phyloP scores from a whole-genome alignment of 768 basidiomycete species.

The Brasilioporus rufonigricans region DNA sequence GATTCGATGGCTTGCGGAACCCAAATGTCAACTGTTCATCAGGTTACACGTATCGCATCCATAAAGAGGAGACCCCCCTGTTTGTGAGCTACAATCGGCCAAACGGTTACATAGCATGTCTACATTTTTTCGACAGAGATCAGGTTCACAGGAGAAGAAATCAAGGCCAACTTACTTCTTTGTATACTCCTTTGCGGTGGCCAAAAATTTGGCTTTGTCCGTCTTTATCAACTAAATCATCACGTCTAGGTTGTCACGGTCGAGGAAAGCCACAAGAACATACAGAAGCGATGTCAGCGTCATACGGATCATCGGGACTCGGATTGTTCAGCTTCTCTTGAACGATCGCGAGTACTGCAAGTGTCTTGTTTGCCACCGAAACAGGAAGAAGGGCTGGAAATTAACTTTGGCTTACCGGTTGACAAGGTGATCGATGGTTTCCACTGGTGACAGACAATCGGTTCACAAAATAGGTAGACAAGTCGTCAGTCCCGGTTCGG shows the following conservation, averaged over 20 bases:
- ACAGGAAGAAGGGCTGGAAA: background rate
- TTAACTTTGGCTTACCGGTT: slow-evolving; percentile 46
- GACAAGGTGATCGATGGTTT: slow-evolving; percentile 77
- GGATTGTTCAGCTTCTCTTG: slow-evolving; percentile 89
- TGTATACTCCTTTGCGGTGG: slow-evolving; percentile 79
- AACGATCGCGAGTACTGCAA: slow-evolving; percentile 66
- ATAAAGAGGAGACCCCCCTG: background rate
- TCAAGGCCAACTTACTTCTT: slow-evolving; percentile 58
- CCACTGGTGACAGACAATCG: slow-evolving; percentile 51
- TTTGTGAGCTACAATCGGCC: slow-evolving; percentile 9
- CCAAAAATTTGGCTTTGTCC: slow-evolving; percentile 69
- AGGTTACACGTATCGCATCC: slow-evolving; percentile 4
- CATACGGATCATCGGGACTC: slow-evolving; percentile 84
- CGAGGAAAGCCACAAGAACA: slow-evolving; percentile 25
- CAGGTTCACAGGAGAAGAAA: slow-evolving; percentile 1
- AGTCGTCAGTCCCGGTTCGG: slow-evolving; percentile 4
- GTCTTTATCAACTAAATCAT: slow-evolving; percentile 64
- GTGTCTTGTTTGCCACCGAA: slow-evolving; percentile 8
- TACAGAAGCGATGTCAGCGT: slow-evolving; percentile 83
- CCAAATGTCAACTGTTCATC: background rate
- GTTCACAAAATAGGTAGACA: slow-evolving; percentile 2
- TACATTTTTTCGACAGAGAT: slow-evolving; percentile 1
- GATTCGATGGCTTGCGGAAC: slow-evolving; percentile 5
- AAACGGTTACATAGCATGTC: slow-evolving; percentile 22
- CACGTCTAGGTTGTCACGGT: background rate